phyloP scores from a whole-genome alignment of 31 red algal species.

The Asparagopsis taxiformis region DNA sequence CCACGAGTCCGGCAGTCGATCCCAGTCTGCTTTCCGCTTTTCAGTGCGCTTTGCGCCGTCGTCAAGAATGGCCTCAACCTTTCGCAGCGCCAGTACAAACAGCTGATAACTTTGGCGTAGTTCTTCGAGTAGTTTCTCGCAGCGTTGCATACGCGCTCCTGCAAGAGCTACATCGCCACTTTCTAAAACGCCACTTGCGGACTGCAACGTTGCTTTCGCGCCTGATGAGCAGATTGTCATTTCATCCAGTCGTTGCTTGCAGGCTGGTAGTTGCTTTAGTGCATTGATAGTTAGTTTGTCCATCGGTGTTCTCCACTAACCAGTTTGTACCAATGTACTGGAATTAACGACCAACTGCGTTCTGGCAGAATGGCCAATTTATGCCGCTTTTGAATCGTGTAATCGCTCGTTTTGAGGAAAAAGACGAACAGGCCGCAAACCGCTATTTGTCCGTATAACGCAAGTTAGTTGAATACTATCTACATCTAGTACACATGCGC shows the following conservation, averaged over 20 bases:
- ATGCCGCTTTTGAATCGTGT: no score
- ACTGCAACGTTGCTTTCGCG: neutral
- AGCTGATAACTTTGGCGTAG: neutral
- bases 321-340: no score
- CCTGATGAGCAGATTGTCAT: neutral
- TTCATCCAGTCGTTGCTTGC: neutral
- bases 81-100: neutral
- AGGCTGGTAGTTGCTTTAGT: neutral
- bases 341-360: no score
- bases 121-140: slow-evolving; percentile 15
- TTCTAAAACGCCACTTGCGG: neutral
- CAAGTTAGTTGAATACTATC: neutral
- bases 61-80: neutral
- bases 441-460: neutral
- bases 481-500: neutral
- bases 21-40: neutral
- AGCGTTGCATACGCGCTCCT: slow-evolving; percentile 9
- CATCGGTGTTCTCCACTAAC: neutral
- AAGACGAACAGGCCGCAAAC: no score
- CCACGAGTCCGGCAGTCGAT: slow-evolving; percentile 5
- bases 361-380: no score
- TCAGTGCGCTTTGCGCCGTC: neutral
- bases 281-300: neutral
- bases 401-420: no score
- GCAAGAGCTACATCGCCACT: slow-evolving; percentile 3